These are phyloP conservation scores for Chlorella sp. DNA, from an alignment of 139 green algal genomes.

Conservation along the genomic window DNA sequence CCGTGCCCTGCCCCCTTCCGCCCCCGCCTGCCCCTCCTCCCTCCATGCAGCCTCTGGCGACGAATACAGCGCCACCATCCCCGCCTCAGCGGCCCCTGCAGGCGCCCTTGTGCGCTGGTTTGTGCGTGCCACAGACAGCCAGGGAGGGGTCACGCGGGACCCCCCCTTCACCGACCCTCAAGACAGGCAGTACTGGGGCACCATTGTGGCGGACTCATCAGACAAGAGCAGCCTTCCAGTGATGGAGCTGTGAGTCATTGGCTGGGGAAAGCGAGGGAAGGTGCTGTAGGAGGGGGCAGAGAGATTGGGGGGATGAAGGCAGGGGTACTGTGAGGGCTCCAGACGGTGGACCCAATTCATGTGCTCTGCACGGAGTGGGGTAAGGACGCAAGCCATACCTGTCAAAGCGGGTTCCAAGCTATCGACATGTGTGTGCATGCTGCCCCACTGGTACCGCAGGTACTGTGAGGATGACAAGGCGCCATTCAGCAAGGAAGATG, in stretches of 20 bases:
- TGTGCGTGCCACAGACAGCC: constrained; percentile 38
- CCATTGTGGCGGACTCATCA: constrained; percentile 38
- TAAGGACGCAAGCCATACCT: no score
- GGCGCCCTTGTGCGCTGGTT: constrained; percentile 58
- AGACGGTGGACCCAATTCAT: no score
- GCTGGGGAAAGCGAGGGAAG: no score
- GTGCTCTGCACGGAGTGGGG: no score
- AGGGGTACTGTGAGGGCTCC: no score
- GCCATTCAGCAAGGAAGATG: constrained; percentile 28
- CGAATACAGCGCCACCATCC: constrained; percentile 46
- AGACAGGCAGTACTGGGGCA: constrained; percentile 49
- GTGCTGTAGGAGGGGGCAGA: no score
- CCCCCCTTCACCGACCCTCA: constrained; percentile 8
- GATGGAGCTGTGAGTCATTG: constrained; percentile 52
- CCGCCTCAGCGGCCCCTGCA: neutral
- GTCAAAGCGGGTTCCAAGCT: no score
- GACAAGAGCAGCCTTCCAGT: constrained; percentile 44
- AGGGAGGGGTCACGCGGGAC: constrained; percentile 13
- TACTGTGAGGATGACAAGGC: constrained; percentile 44
- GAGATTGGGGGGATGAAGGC: no score
- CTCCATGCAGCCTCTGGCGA: neutral
- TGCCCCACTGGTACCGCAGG: constrained; percentile 37
- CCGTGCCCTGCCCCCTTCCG: neutral
- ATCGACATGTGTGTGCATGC: no score
- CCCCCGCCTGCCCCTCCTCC: neutral